Evolutionary conservation across 495 filamentous ascomycete species (phyloP).

Genomic region (Aspergillus leporis): DNA sequence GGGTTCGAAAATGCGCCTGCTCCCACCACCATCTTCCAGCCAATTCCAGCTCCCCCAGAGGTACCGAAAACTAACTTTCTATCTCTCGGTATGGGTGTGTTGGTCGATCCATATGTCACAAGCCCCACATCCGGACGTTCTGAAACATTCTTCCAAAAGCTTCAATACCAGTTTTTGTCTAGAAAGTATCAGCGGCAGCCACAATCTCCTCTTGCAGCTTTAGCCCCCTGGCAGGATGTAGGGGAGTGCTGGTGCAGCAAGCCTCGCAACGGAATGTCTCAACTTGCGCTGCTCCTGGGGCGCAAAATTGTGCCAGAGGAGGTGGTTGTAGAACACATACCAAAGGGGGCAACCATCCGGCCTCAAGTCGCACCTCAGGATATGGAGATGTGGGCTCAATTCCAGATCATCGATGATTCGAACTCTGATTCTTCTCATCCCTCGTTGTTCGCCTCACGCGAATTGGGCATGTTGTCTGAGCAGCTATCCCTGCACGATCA

Average conservation of each 20-base stretch:
- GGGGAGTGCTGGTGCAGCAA: slow-evolving; percentile 52
- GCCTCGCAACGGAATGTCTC: slow-evolving; percentile 37
- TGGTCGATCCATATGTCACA: slow-evolving; percentile 39
- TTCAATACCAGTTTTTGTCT: slow-evolving; percentile 5
- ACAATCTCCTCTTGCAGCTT: slow-evolving; percentile 31
- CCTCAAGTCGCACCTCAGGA: slow-evolving; percentile 42
- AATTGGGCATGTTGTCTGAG: slow-evolving; percentile 10
- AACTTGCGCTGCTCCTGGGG: slow-evolving; percentile 38
- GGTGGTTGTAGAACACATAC: slow-evolving; percentile 49
- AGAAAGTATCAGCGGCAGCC: slow-evolving; percentile 8
- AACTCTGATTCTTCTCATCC: background rate
- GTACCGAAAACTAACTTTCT: slow-evolving; percentile 40
- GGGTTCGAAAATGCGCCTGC: slow-evolving; percentile 22
- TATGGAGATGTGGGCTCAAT: slow-evolving; percentile 51
- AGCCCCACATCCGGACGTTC: slow-evolving; percentile 29
- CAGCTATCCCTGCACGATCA: slow-evolving; percentile 29
- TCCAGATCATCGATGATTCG: slow-evolving; percentile 19
- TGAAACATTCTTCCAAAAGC: slow-evolving; percentile 7
- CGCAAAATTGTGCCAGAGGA: slow-evolving; percentile 46
- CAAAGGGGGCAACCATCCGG: slow-evolving; percentile 31
- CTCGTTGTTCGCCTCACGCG: slow-evolving; percentile 2
- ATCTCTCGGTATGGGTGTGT: slow-evolving; percentile 30
- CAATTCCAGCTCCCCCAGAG: slow-evolving; percentile 11
- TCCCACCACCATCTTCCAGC: slow-evolving; percentile 21
- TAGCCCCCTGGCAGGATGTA: slow-evolving; percentile 42